phyloP scores from a whole-genome alignment of 2,329 filamentous ascomycete species.

The Phoma herbarum region DNA sequence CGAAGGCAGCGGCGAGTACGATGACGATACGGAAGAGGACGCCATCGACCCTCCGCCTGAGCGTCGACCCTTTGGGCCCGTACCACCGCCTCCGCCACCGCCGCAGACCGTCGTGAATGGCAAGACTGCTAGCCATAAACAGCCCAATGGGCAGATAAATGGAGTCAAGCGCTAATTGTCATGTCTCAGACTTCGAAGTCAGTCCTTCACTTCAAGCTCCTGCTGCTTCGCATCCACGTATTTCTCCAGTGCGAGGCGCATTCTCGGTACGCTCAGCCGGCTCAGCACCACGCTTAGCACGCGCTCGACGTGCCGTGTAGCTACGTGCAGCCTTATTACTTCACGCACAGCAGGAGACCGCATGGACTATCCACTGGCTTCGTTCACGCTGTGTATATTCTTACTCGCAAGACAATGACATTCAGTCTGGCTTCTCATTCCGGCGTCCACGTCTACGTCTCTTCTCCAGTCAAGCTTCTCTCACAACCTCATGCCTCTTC shows the following conservation, averaged over 20 bases:
- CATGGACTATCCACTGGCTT: neutral
- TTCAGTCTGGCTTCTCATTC: slow-evolving; percentile 15
- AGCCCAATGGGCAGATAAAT: slow-evolving; percentile 51
- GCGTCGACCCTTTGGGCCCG: slow-evolving; percentile 49
- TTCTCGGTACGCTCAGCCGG: too few species aligned
- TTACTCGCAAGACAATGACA: slow-evolving; percentile 23
- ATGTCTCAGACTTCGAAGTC: slow-evolving; percentile 9
- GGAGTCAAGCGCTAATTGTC: slow-evolving; percentile 49
- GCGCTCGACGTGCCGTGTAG: too few species aligned
- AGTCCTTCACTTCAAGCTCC: neutral
- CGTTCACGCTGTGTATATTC: slow-evolving; percentile 18
- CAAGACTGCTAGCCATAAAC: slow-evolving; percentile 50
- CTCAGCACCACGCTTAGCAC: too few species aligned
- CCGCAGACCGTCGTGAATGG: slow-evolving; percentile 44
- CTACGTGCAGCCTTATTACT: neutral
- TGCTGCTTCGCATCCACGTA: too few species aligned
- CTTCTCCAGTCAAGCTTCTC: neutral
- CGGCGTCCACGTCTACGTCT: neutral
- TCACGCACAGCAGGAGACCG: neutral
- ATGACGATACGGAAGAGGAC: slow-evolving; percentile 66
- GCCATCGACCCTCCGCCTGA: slow-evolving; percentile 47
- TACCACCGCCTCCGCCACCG: slow-evolving; percentile 50
- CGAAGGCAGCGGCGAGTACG: slow-evolving; percentile 61
- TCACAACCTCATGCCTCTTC: neutral
- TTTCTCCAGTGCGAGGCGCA: too few species aligned